phyloP scores from a whole-genome alignment of 768 basidiomycete species.

The Phlebiopsis flavidoalba region DNA sequence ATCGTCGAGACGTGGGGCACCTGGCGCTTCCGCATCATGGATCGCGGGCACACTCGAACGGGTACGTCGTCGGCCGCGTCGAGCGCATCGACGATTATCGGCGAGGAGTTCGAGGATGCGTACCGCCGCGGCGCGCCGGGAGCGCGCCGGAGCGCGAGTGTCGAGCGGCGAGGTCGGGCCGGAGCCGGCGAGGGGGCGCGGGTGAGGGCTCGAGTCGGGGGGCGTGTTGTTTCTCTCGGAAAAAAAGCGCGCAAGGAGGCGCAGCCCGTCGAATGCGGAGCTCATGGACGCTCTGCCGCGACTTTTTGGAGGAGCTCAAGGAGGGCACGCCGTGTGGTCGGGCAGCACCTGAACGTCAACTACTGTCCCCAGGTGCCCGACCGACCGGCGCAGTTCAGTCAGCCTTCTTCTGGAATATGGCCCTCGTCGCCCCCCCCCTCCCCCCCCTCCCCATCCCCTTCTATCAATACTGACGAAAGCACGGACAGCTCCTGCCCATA shows the following conservation, averaged over 20 bases:
- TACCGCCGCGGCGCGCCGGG: constrained; percentile 1
- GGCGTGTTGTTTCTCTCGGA: no score
- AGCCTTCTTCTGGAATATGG: no score
- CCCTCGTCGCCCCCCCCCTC: no score
- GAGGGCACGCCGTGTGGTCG: constrained; percentile 89
- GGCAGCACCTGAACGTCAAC: constrained; percentile 72
- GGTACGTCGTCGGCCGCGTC: constrained; percentile 82
- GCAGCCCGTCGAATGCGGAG: background rate
- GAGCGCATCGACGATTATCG: constrained; percentile 38
- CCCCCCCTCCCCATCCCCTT: no score
- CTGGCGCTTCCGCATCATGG: constrained; percentile 81
- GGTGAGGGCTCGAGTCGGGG: background rate
- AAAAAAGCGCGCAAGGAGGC: no score
- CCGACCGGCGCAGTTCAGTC: no score
- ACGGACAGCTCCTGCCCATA: no score
- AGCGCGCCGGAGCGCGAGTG: background rate
- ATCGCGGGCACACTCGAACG: constrained; percentile 80
- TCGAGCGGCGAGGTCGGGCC: background rate
- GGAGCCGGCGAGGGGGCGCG: background rate
- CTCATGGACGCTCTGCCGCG: constrained; percentile 47
- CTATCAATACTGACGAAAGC: no score
- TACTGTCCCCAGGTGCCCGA: no score
- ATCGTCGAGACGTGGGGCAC: constrained; percentile 73
- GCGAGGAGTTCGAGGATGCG: constrained; percentile 16
- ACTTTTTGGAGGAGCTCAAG: constrained; percentile 56